Evolutionary conservation across 2,329 filamentous ascomycete genomes (phyloP), one percentile per base, ranked within the genome.

Genomic region (Leptodontidium sp.): DNA sequence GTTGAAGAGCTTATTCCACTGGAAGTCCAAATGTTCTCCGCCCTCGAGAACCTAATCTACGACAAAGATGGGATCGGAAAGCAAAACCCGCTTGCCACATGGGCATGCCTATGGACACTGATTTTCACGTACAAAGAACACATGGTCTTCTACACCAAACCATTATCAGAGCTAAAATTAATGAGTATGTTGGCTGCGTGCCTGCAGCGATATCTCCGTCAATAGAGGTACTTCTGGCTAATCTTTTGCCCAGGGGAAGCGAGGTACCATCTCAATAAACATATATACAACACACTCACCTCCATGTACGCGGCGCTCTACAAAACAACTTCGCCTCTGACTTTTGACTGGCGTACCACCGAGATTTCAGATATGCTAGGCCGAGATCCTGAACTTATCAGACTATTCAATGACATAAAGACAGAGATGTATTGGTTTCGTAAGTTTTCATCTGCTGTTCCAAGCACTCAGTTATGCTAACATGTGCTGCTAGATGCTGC

Each of bases 371-470:
- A 43, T 15, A 43, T 68, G n/a, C 40, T 68, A 2, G 61, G 47
- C 8, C 26, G 45, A 11, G 61, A 68, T 24, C 15, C 29, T 5
- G 32, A 65, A 14, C 53, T 68, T 8, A 65, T 68, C 15, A 5
- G 14, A 2, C 24, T 35, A 1, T 65, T 68, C 53, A 53, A n/a
- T 21, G 4, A 55, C 38, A 65, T 68, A 3, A 68, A 68, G 24
- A 68, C 66, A 53, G 61, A 68, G 29, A 64, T 68, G 29, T 61
- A 52, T 24, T 68, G 66, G 66, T 61, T 68, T 35, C 45, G 66
- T 68, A 38, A 45, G 61, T 68, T 43, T 8, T 38, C 9, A 2
- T 52, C 9, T 26, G 12, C 9, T 14, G 7, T 4, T 29, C 49
- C 38, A 40, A 52, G 9, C 29, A 2, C 21, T 26, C 1, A 2